Evolutionary conservation across 129 eudicot genomes (phyloP).

Genomic region (Centaurea solstitialis): DNA sequence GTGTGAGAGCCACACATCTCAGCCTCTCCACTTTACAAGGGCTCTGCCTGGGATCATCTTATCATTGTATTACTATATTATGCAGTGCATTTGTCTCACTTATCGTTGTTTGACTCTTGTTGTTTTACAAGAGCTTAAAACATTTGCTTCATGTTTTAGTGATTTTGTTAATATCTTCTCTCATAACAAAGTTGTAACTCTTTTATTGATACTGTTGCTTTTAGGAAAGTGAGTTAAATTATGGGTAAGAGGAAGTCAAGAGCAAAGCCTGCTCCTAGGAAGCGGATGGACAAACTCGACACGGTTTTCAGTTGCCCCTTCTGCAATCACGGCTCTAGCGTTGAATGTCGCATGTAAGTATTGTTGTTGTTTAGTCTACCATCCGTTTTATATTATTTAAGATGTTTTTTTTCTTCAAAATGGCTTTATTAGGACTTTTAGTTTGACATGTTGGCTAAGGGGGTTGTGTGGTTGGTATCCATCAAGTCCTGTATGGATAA

Average conservation of each 20-base stretch:
- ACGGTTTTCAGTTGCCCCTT: slow-evolving; percentile 94
- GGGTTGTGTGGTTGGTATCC: too few relatives aligned
- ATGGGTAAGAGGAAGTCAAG: slow-evolving; percentile 97
- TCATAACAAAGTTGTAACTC: not conserved
- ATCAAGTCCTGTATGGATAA: too few relatives aligned
- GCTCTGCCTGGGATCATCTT: not conserved
- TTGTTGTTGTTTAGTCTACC: not conserved
- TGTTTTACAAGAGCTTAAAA: not conserved
- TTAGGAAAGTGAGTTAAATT: slow-evolving; percentile 14
- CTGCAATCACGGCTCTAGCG: slow-evolving; percentile 92
- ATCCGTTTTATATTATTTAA: too few relatives aligned
- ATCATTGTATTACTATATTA: not conserved
- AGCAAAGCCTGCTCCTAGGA: slow-evolving; percentile 89
- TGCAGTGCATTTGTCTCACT: not conserved
- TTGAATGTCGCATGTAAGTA: slow-evolving; percentile 89
- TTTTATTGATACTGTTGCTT: not conserved
- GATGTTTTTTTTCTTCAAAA: too few relatives aligned
- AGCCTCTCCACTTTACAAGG: not conserved
- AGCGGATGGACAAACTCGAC: slow-evolving; percentile 91
- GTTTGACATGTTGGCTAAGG: not conserved
- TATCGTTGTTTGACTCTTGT: not conserved
- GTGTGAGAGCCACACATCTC: not conserved
- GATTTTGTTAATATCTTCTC: not conserved
- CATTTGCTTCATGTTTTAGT: not conserved
- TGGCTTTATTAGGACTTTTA: not conserved